Base-by-base conservation (phyloP, 1,284 basidiomycete species). In the Moesziomyces globuligerus region DNA sequence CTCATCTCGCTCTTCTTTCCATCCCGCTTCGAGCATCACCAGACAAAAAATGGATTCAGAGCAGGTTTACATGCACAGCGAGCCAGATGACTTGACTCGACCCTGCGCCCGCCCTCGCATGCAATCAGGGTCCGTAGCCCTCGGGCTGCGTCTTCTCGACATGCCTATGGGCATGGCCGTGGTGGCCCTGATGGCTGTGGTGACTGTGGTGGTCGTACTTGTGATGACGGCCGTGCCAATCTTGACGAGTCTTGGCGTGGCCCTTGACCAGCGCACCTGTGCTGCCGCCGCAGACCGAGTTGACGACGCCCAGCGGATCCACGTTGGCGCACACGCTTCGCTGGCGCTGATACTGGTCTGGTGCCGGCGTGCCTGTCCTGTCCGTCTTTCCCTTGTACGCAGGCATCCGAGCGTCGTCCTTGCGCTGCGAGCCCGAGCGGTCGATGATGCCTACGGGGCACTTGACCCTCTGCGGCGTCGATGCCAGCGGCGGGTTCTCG, bases 261-360 rank as follows among this genome's bases (percentile, higher is more conserved):
- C 58, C 50, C 38, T 60, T 60, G 3, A 50, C 42, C 41, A 54
- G 24, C 9, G 51, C 56, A 11, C 39, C 52, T 15, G n/a, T 34
- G 18, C 25, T 47, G 7, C 66, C 66, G 18, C 66, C 59, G n/a
- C 66, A 69, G 1, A 62, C 47, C 1, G 53, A 48, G 51, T 48
- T 61, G 25, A 69, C 66, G 10, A 69, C 26, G 21, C 51, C 51
- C 7, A 69, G 47, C n/a, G 66, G 66, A 24, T 69, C 66, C 9
- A 51, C 7, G 23, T 61, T 69, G 28, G 50, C 46, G 28, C 66
- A 69, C 6, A 69, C 48, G 34, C 42, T 43, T 17, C 66, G 24
- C 47, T 69, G 50, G 21, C 66, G 58, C 39, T 51, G 40, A n/a
- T 69, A 69, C 36, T 47, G 40, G 44, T 69, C 66, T 1, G 49